These are phyloP conservation scores for Candida sonorensis DNA, from an alignment of 805 yeast genomes.

Conservation along the genomic window DNA sequence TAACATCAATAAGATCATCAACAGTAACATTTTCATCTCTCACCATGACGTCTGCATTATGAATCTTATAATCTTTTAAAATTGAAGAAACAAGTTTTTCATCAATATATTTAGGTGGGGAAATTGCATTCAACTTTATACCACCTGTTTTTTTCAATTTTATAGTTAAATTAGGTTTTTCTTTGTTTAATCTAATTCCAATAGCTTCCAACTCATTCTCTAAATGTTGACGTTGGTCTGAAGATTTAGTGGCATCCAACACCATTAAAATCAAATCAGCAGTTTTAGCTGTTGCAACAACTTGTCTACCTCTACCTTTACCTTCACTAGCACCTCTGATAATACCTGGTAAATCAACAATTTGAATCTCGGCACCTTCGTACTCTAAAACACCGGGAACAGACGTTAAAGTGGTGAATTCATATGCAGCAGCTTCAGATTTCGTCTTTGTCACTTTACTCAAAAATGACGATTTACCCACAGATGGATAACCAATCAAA, in stretches of 20 bases:
- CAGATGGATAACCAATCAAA: conserved; percentile 94
- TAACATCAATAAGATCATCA: conserved; percentile 88
- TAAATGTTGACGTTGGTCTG: conserved; percentile 78
- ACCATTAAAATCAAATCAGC: conserved; percentile 92
- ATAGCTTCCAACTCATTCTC: conserved; percentile 89
- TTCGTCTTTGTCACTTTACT: conserved; percentile 88
- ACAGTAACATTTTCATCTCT: conserved; percentile 86
- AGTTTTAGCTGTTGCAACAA: conserved; percentile 91
- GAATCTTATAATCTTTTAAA: conserved; percentile 80
- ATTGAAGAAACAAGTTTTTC: conserved; percentile 74
- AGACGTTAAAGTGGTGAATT: conserved; percentile 92
- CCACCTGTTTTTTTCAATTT: conserved; percentile 88
- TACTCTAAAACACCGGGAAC: conserved; percentile 95
- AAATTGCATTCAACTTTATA: conserved; percentile 69
- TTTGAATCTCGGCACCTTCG: conserved; percentile 94
- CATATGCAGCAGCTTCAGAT: conserved; percentile 91
- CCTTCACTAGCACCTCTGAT: conserved; percentile 96
- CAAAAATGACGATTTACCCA: conserved; percentile 89
- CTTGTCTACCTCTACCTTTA: conserved; percentile 96
- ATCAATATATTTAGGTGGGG: conserved; percentile 76
- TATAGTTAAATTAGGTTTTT: conserved; percentile 72
- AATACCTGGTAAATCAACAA: conserved; percentile 96
- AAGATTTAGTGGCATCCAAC: conserved; percentile 90
- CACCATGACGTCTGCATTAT: conserved; percentile 87
- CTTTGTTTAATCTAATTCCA: conserved; percentile 83